phyloP scores from a whole-genome alignment of 2,329 filamentous ascomycete species.

The Kalaharituber pfeilii region DNA sequence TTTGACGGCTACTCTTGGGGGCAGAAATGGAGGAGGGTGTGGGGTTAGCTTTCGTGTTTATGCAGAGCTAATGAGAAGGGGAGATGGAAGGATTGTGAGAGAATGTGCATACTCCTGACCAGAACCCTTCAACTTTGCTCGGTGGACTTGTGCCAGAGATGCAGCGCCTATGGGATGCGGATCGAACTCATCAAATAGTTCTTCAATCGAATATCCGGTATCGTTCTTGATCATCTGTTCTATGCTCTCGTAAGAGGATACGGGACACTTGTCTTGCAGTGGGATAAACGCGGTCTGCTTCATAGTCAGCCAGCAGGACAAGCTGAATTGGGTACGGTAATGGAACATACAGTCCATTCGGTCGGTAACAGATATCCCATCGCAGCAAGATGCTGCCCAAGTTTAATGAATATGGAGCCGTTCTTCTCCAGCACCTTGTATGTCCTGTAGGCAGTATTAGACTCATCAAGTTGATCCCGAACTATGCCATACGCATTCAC shows the following conservation, averaged over 20 bases:
- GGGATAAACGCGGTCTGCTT: conserved; percentile 59
- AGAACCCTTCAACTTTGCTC: conserved; percentile 64
- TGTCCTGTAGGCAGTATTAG: conserved; percentile 36
- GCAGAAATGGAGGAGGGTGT: conserved; percentile 1
- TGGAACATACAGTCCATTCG: conserved; percentile 21
- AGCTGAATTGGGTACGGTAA: neutral
- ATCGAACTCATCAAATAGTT: conserved; percentile 76
- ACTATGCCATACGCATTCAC: no score
- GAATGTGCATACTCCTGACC: conserved; percentile 43
- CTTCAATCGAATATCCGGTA: conserved; percentile 58
- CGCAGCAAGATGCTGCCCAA: conserved; percentile 67
- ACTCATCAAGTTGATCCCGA: neutral
- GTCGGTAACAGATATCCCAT: conserved; percentile 23
- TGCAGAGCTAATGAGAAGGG: neutral
- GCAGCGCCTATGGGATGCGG: conserved; percentile 72
- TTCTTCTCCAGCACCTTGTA: conserved; percentile 81
- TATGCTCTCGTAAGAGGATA: conserved; percentile 76
- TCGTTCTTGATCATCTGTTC: conserved; percentile 71
- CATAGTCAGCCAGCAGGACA: neutral
- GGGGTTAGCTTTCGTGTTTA: neutral
- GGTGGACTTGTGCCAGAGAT: conserved; percentile 84
- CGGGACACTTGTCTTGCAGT: conserved; percentile 84
- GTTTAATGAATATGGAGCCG: conserved; percentile 94
- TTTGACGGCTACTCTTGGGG: conserved; percentile 64
- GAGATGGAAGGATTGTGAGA: no score